These are phyloP conservation scores for Mariannaea elegans DNA, from an alignment of 2,329 filamentous ascomycete genomes.

Conservation along the genomic window DNA sequence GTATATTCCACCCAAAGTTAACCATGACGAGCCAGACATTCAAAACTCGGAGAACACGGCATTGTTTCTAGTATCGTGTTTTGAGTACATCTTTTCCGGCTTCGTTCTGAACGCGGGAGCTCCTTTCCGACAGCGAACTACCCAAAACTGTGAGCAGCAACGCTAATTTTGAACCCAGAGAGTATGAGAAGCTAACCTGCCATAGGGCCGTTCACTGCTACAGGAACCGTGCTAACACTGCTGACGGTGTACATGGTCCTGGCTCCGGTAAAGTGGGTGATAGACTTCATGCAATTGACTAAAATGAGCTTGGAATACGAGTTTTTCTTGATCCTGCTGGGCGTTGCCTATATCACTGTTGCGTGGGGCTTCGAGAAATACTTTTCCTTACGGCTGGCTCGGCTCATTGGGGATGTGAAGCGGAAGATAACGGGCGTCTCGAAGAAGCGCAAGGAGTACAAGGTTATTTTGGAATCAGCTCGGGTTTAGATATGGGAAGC, in stretches of 20 bases:
- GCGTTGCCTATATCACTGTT: conserved; percentile 71
- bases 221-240: conserved; percentile 73
- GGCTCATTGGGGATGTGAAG: conserved; percentile 70
- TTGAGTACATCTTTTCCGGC: conserved; percentile 92
- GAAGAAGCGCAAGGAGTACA: conserved; percentile 90
- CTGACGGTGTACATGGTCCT: conserved; percentile 84
- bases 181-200: conserved; percentile 1
- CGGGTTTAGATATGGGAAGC: conserved; percentile 24
- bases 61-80: conserved; percentile 89
- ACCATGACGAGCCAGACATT: conserved; percentile 83
- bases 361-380: conserved; percentile 78
- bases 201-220: conserved; percentile 82
- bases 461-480: conserved; percentile 74
- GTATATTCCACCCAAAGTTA: conserved; percentile 83
- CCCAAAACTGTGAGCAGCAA: conserved; percentile 74
- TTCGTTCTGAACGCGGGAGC: conserved; percentile 90
- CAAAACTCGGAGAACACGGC: conserved; percentile 94
- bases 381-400: conserved; percentile 75
- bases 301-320: conserved; percentile 77
- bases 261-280: conserved; percentile 74
- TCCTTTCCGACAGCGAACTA: conserved; percentile 85
- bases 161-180: background rate
- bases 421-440: conserved; percentile 63
- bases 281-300: conserved; percentile 85
- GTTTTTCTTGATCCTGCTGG: conserved; percentile 75